Evolutionary conservation across 768 basidiomycete species (phyloP), one percentile per base, ranked within the genome.

Genomic region (Rhizopogon vesiculosus): DNA sequence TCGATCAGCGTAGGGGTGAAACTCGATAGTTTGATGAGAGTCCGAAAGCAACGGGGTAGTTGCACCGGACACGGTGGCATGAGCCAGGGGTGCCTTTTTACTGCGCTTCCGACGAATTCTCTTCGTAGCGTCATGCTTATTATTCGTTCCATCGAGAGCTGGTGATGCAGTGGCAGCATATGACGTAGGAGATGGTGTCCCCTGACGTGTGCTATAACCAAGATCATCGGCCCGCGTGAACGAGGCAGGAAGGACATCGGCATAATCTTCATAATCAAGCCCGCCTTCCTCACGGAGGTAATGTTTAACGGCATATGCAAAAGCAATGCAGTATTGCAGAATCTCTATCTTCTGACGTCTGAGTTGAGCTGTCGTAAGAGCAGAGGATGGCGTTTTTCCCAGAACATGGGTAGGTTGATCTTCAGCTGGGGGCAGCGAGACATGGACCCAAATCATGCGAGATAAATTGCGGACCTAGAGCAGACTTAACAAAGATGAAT

Each of bases 271-370:
- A 64, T 83, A 84, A 22, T 85, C 76, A 8, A 83, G 69, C 3
- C 93, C 90, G 64, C 91, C 90, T 61, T 93, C 88, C 49, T 85
- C 89, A 43, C 92, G 89, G 49, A 94, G 78, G 67, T 94, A 93
- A 67, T 96, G 87, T 66, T 84, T 84, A 15, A 76, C 74, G 51
- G 94, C 87, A 55, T 82, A 82, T 3, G 90, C 83, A 64, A 82
- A 87, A 8, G 84, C 84, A 66, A 91, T 74, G 40, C 82, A 78
- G 38, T 91, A 80, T 55, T 81, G 85, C 46, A 97, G 66, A 22
- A 80, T 76, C 60, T 91, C 82, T 9, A 82, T 77, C 71, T 97
- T 97, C 61, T 78, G 74, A 63, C 76, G 78, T 43, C 75, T 81
- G 41, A 89, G 77, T 57, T 89, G 82, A 25, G 65, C 57, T 3